phyloP scores from a whole-genome alignment of 2,329 filamentous ascomycete genomes.

The Pseudocercospora crystallina region DNA sequence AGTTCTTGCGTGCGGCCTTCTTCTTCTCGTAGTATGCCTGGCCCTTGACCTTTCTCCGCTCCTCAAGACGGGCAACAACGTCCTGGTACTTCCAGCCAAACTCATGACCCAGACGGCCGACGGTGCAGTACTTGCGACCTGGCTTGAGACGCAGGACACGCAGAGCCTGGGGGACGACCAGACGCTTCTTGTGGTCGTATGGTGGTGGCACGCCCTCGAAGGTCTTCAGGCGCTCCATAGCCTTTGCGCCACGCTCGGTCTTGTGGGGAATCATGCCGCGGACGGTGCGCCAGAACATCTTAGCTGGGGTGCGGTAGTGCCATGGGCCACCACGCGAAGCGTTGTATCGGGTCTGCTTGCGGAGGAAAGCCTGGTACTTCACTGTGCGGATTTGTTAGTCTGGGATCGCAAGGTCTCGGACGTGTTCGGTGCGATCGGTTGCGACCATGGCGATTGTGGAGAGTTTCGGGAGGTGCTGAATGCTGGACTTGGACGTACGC shows the following conservation, averaged over 20 bases:
- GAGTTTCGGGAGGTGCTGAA: constrained; percentile 4
- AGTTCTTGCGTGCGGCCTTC: constrained; percentile 90
- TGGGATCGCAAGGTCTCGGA: neutral
- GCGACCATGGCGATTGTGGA: neutral
- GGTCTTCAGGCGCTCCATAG: constrained; percentile 97
- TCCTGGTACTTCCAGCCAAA: constrained; percentile 99
- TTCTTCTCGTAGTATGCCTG: constrained; percentile 99
- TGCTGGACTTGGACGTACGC: constrained; percentile 69
- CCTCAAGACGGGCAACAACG: constrained; percentile 96
- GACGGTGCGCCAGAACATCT: constrained; percentile 99
- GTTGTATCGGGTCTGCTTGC: constrained; percentile 99
- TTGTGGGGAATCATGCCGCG: constrained; percentile 99
- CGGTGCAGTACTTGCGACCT: constrained; percentile 99
- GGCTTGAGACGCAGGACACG: constrained; percentile 95
- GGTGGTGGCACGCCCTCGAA: constrained; percentile 99
- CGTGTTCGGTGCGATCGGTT: neutral
- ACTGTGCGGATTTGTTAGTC: constrained; percentile 59
- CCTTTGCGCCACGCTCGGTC: constrained; percentile 94
- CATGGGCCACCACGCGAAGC: constrained; percentile 98
- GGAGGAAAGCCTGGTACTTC: constrained; percentile 99
- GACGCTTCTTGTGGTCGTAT: constrained; percentile 99
- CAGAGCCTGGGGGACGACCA: constrained; percentile 98
- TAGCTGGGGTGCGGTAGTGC: constrained; percentile 98
- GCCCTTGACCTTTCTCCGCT: constrained; percentile 99
- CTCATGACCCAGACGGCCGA: constrained; percentile 96